phyloP scores from a whole-genome alignment of 1,284 basidiomycete genomes.

The Ustilago lituana region DNA sequence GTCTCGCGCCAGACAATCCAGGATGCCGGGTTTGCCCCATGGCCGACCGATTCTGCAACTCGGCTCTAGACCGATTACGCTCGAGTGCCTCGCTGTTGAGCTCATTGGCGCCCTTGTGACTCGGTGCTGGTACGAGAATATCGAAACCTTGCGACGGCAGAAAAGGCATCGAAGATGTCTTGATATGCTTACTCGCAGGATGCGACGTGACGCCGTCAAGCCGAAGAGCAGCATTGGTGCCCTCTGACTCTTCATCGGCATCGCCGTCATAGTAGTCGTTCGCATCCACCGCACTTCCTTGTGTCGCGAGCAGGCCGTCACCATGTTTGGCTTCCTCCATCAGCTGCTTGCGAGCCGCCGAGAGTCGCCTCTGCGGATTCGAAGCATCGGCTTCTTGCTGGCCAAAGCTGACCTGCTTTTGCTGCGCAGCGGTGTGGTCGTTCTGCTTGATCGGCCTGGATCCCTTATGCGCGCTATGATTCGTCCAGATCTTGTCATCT shows the following conservation, averaged over 20 bases:
- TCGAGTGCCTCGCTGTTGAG: conserved; percentile 2
- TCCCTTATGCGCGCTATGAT: no score
- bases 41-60: conserved; percentile 10
- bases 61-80: conserved; percentile 2
- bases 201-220: neutral
- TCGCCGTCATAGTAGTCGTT: conserved; percentile 1
- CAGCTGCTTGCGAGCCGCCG: conserved; percentile 14
- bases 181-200: conserved; percentile 21
- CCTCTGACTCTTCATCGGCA: no score
- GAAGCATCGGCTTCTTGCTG: neutral
- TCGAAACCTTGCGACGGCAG: conserved; percentile 27
- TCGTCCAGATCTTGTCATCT: conserved; percentile 1
- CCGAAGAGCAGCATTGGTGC: neutral
- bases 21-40: conserved; percentile 34
- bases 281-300: conserved; percentile 12
- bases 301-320: conserved; percentile 3
- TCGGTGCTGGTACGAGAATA: conserved; percentile 10
- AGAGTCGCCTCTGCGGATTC: conserved; percentile 11
- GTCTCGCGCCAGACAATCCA: conserved; percentile 24
- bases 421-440: no score
- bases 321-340: conserved; percentile 12
- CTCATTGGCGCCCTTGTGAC: conserved; percentile 11
- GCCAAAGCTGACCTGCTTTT: neutral
- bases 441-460: no score
- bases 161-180: conserved; percentile 32